phyloP scores from a whole-genome alignment of 768 basidiomycete species.

The Mycena galericulata region DNA sequence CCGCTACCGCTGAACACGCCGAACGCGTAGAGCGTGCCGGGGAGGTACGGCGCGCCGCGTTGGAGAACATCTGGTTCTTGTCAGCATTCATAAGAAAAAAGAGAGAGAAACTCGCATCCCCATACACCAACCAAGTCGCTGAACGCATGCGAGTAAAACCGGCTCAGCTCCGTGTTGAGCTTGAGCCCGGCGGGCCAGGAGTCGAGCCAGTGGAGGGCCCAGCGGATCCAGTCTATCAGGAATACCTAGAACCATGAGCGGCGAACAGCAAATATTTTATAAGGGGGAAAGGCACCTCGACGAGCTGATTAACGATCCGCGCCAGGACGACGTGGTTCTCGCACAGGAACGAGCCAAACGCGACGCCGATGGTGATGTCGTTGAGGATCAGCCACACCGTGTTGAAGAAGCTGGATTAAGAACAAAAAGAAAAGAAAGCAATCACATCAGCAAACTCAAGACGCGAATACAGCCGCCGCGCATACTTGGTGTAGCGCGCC shows the following conservation, averaged over 20 bases:
- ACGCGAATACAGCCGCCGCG: too few relatives aligned
- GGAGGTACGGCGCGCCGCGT: constrained; percentile 43
- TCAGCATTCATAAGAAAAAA: not conserved
- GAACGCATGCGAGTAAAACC: constrained; percentile 83
- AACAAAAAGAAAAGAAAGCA: not conserved
- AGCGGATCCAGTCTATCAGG: constrained; percentile 61
- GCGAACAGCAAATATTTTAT: not conserved
- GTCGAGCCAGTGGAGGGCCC: constrained; percentile 84
- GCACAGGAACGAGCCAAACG: constrained; percentile 75
- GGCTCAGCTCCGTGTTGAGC: constrained; percentile 93
- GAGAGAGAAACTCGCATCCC: constrained; percentile 61
- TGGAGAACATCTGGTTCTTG: constrained; percentile 41
- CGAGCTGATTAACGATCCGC: constrained; percentile 44
- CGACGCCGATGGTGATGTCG: constrained; percentile 87
- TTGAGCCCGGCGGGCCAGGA: constrained; percentile 97
- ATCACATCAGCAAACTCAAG: too few relatives aligned
- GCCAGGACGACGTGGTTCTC: constrained; percentile 71
- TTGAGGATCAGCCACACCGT: constrained; percentile 92
- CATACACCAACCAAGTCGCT: constrained; percentile 74
- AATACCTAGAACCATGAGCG: constrained; percentile 43
- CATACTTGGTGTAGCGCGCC: constrained; percentile 75
- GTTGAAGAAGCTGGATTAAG: constrained; percentile 81
- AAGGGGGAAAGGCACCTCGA: constrained; percentile 52
- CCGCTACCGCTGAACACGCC: constrained; percentile 54
- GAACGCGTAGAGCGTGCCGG: constrained; percentile 50